These are phyloP conservation scores for Aspergillus quadricinctus DNA, from an alignment of 2,329 filamentous ascomycete species.

Conservation along the genomic window DNA sequence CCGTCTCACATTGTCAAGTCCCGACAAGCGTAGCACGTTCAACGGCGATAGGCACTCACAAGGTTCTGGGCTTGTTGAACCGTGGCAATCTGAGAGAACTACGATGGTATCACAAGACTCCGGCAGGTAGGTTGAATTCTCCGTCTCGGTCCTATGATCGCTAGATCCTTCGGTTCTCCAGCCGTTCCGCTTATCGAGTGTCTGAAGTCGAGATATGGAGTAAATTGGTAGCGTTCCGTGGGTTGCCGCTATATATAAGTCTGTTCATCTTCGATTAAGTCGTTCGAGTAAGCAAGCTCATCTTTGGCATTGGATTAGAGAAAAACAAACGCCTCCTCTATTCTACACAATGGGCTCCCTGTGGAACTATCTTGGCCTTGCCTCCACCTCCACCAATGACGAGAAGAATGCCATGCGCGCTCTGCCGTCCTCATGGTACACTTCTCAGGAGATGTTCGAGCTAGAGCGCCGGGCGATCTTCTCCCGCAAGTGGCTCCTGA, in stretches of 20 bases:
- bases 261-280: background rate
- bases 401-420: constrained; percentile 36
- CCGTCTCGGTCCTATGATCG: background rate
- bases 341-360: background rate
- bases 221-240: background rate
- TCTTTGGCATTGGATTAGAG: background rate
- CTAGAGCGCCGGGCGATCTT: constrained; percentile 56
- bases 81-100: background rate
- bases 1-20: background rate
- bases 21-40: background rate
- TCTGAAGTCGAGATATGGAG: background rate
- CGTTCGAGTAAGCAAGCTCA: background rate
- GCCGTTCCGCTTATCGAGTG: background rate
- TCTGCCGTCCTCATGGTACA: constrained; percentile 51
- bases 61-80: too few relatives aligned
- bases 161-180: background rate
- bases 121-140: background rate
- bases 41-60: too few relatives aligned
- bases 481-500: constrained; percentile 49
- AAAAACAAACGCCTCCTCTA: background rate
- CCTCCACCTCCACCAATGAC: constrained; percentile 8
- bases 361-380: constrained; percentile 37
- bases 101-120: background rate
- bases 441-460: constrained; percentile 45
- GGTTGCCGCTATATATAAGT: background rate